Conservation (phyloP, 1,284 basidiomycete genomes). For the Garcileccinum viscosum region DNA sequence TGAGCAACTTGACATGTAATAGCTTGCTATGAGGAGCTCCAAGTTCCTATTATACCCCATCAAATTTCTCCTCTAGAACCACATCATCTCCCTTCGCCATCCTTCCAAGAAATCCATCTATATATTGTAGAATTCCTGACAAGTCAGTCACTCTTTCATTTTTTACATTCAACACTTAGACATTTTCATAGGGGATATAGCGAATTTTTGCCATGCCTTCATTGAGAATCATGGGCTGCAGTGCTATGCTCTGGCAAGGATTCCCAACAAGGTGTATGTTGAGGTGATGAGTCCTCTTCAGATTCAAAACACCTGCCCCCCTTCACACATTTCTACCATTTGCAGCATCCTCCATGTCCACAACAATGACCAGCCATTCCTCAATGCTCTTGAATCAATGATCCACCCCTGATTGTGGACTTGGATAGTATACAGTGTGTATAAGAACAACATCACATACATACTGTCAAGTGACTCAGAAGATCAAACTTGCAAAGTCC, state of each 20-base stretch:
- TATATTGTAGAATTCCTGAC: not conserved
- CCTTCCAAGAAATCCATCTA: no score
- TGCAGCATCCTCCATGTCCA: not conserved
- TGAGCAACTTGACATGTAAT: no score
- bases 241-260: not conserved
- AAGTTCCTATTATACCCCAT: no score
- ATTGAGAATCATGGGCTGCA: not conserved
- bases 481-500: not conserved
- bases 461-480: not conserved
- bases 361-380: not conserved
- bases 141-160: not conserved
- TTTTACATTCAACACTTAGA: no score
- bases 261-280: not conserved
- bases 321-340: not conserved
- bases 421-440: not conserved
- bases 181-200: not conserved
- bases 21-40: no score
- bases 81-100: no score
- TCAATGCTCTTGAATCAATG: not conserved
- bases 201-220: not conserved
- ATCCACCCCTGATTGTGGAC: not conserved
- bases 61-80: no score
- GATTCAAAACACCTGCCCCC: not conserved
- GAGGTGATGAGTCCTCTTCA: not conserved
- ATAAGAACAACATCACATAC: slow-evolving; percentile 1